Evolutionary conservation across 176 grass and related monocot genomes (phyloP), one percentile per base, ranked within the genome.

Genomic region (Lolium multiflorum): DNA sequence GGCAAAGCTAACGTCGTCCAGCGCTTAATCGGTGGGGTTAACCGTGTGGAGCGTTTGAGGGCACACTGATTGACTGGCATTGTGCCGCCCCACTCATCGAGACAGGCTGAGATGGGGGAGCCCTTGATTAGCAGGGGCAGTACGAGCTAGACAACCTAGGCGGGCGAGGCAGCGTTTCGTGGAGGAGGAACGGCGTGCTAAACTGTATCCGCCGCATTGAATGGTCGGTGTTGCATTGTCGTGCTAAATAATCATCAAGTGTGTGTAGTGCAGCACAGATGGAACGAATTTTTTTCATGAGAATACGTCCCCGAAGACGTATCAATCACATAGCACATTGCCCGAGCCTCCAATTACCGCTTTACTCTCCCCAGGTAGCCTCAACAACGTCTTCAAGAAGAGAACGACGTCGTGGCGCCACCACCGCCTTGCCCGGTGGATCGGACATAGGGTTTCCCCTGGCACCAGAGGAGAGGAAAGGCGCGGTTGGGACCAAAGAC

Each of bases 1-100:
- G 85, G 74, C 85, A 76, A 87, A 84, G 89, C 24, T 61, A 78
- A 24, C 77, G 58, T 39, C 59, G n/a, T 15, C 82, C 25, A 64
- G 60, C 78, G 59, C 60, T 75, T 31, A 20, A 78, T 68, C 3
- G 50, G 15, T 59, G 70, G 61, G 47, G 69, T 65, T 62, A 62
- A 44, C 69, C 2, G 31, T 35, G 31, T 57, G 79, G 74, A 74
- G 63, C 65, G 65, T 37, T n/a, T 26, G 31, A 71, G 72, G 72
- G 84, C 7, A 12, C 84, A 75, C 80, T 87, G 56, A 87, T 74
- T 87, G 56, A 87, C 67, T 68, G 80, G 24, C 67, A 25, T n/a
- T 57, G 74, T 9, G 80, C 57, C 84, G 66, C 57, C 74, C 89
- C 84, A 79, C 89, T 83, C 66, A 65, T 10, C 4, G 24, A 38